phyloP scores from a whole-genome alignment of 2,329 filamentous ascomycete species.

The Dothideomycetidae sp. region DNA sequence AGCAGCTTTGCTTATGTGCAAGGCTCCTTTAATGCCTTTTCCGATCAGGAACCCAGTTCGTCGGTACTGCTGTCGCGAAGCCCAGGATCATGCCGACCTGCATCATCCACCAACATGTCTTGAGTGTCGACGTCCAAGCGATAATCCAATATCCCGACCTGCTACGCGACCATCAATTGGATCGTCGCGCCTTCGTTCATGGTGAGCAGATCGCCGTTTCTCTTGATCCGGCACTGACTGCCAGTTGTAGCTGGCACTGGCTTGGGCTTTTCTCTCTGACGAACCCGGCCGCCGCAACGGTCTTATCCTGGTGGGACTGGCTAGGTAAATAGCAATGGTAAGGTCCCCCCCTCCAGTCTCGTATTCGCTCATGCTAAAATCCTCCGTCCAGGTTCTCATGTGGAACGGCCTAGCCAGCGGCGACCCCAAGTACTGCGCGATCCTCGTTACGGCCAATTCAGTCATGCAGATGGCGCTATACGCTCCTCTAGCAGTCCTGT shows the following conservation, averaged over 20 bases:
- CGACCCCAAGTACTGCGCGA: slow-evolving; percentile 66
- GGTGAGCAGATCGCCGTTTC: slow-evolving; percentile 31
- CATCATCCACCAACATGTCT: no score
- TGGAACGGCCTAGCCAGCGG: slow-evolving; percentile 69
- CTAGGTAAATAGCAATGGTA: slow-evolving; percentile 81
- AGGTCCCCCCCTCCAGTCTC: no score
- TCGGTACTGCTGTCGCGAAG: no score
- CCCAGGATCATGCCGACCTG: no score
- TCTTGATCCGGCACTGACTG: not conserved
- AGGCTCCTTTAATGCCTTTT: no score
- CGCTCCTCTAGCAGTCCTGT: slow-evolving; percentile 34
- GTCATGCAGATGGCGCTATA: slow-evolving; percentile 36
- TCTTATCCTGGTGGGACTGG: slow-evolving; percentile 68
- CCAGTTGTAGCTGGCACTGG: slow-evolving; percentile 32
- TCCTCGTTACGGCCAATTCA: slow-evolving; percentile 35
- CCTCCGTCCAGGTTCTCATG: slow-evolving; percentile 46
- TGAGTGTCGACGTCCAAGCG: no score
- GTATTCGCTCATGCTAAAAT: no score
- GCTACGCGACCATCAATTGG: no score
- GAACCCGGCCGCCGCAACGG: slow-evolving; percentile 40
- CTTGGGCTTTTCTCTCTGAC: slow-evolving; percentile 47
- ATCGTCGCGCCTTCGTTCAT: slow-evolving; percentile 69
- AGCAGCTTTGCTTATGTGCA: no score
- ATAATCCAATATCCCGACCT: no score
- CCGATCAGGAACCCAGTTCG: no score